Conservation (phyloP, 805 yeast species). For the Candida arabinofermentans region DNA sequence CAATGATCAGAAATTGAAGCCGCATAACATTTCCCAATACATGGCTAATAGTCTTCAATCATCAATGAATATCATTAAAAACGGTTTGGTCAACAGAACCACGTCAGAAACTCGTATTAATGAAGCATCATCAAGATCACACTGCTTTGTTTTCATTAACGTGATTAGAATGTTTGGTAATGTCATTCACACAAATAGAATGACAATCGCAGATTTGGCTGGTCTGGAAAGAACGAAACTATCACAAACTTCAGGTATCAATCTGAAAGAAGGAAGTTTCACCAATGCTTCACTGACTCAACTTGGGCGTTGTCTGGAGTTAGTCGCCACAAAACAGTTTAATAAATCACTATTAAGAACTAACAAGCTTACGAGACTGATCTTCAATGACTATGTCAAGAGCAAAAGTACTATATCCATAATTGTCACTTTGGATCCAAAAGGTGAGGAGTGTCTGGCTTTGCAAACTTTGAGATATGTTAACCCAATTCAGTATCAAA, state of each 20-base stretch:
- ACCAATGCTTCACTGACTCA: slow-evolving; percentile 48
- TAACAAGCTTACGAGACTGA: slow-evolving; percentile 44
- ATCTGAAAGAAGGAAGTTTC: slow-evolving; percentile 43
- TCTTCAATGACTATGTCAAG: slow-evolving; percentile 42
- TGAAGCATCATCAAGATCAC: slow-evolving; percentile 45
- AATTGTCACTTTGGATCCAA: slow-evolving; percentile 37
- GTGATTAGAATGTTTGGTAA: slow-evolving; percentile 23
- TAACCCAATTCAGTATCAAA: slow-evolving; percentile 28
- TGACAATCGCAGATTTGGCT: slow-evolving; percentile 50
- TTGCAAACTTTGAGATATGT: slow-evolving; percentile 29
- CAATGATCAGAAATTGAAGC: slow-evolving; percentile 40
- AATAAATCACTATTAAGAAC: slow-evolving; percentile 43
- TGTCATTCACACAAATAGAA: slow-evolving; percentile 30
- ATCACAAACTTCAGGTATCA: slow-evolving; percentile 42
- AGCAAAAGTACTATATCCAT: slow-evolving; percentile 29
- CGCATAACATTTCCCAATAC: slow-evolving; percentile 38
- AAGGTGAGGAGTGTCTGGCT: slow-evolving; percentile 33
- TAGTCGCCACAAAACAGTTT: slow-evolving; percentile 35
- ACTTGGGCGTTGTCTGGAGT: slow-evolving; percentile 44
- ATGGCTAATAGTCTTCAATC: slow-evolving; percentile 34
- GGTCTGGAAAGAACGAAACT: slow-evolving; percentile 46
- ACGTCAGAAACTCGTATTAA: slow-evolving; percentile 43
- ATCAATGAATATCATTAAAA: slow-evolving; percentile 35
- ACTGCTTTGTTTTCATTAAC: slow-evolving; percentile 45
- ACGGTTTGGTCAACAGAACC: slow-evolving; percentile 35